phyloP scores from a whole-genome alignment of 1,284 basidiomycete species.

The Ustilago nuda region DNA sequence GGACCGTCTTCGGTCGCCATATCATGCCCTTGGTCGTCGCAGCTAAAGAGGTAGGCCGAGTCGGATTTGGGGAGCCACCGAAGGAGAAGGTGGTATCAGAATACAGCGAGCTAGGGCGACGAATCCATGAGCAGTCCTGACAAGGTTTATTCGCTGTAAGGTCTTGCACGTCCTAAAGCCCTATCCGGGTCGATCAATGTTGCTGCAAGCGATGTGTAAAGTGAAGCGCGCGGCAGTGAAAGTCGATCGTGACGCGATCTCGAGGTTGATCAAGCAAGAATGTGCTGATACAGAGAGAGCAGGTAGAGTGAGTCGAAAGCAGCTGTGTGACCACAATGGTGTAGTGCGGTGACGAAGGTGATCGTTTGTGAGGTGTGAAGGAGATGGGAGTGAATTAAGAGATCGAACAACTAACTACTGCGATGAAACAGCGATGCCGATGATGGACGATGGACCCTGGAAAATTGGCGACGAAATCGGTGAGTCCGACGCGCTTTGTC shows the following conservation, averaged over 20 bases:
- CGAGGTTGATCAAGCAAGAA: not conserved
- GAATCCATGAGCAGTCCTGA: conserved; percentile 20
- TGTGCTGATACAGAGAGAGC: not conserved
- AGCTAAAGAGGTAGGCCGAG: conserved; percentile 10
- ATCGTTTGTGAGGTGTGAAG: not conserved
- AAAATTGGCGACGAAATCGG: conserved; percentile 35
- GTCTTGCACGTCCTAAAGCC: not conserved
- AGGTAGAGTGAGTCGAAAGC: not conserved
- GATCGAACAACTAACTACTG: not conserved
- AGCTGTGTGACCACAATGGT: not conserved
- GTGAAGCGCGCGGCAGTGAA: not conserved
- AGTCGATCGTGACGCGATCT: conserved; percentile 5
- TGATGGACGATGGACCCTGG: conserved; percentile 37
- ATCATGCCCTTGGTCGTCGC: conserved; percentile 28
- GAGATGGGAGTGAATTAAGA: conserved; percentile 1
- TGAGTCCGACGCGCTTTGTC: conserved; percentile 27
- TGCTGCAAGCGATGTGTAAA: not conserved
- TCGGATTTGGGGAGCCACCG: conserved; percentile 11
- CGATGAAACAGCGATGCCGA: conserved; percentile 11
- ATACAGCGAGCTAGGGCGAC: conserved; percentile 6
- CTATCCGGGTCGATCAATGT: not conserved
- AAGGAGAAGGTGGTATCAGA: conserved; percentile 7
- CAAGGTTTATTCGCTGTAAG: not conserved
- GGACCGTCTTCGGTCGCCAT: conserved; percentile 33
- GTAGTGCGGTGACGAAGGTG: conserved; percentile 2